Evolutionary conservation across 345 rosid genomes (phyloP).

Genomic region (Abelmoschus esculentus): DNA sequence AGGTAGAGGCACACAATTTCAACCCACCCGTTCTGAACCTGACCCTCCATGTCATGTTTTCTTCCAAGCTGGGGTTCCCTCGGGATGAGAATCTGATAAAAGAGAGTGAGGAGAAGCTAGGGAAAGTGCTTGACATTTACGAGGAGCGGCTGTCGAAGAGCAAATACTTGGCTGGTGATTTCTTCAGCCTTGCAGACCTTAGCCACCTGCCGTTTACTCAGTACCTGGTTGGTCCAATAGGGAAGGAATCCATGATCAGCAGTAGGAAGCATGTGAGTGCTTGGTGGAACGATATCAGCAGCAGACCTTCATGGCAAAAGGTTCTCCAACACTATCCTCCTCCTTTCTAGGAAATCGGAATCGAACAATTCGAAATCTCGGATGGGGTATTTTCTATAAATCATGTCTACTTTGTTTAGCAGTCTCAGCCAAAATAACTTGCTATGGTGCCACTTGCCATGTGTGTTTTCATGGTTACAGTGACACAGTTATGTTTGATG

Average conservation of each 20-base stretch:
- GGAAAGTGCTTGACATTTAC: slow-evolving; percentile 43
- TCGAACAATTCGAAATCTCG: no score
- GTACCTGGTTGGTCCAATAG: slow-evolving; percentile 46
- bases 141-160: slow-evolving; percentile 51
- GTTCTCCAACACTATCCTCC: not conserved
- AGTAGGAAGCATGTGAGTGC: slow-evolving; percentile 11
- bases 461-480: no score
- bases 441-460: no score
- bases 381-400: no score
- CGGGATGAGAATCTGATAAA: slow-evolving; percentile 36
- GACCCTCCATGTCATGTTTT: slow-evolving; percentile 35
- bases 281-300: slow-evolving; percentile 4
- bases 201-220: slow-evolving; percentile 45
- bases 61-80: slow-evolving; percentile 32
- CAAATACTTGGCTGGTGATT: slow-evolving; percentile 63
- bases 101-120: slow-evolving; percentile 58
- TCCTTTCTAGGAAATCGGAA: not conserved
- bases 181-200: slow-evolving; percentile 26
- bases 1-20: slow-evolving; percentile 49
- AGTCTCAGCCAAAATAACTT: no score
- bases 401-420: not conserved
- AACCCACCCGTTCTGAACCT: slow-evolving; percentile 40
- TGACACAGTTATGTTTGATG: no score
- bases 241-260: slow-evolving; percentile 21
- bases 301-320: slow-evolving; percentile 9